Conservation (phyloP, 2,329 filamentous ascomycete genomes). For the Arthrobotrys musiformis region DNA sequence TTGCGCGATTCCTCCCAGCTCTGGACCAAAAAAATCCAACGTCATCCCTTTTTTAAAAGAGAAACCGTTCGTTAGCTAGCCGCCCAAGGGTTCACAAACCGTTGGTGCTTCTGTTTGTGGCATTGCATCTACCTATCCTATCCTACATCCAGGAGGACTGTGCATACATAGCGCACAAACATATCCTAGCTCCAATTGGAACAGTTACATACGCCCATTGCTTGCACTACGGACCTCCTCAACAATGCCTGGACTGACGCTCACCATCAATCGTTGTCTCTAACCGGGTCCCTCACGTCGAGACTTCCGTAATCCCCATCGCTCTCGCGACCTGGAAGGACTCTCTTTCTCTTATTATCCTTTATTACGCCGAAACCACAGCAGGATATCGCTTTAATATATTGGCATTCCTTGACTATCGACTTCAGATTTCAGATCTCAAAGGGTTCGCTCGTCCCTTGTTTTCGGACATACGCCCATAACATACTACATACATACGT, state of each 20-base stretch:
- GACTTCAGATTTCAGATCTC: constrained; percentile 35
- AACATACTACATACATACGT: not conserved
- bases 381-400: not conserved
- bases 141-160: constrained; percentile 4
- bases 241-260: constrained; percentile 34
- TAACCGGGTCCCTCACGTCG: constrained; percentile 25
- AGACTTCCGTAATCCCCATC: not conserved
- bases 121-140: constrained; percentile 12
- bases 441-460: constrained; percentile 10
- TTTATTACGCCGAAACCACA: not conserved
- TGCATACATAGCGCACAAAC: not conserved
- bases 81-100: constrained; percentile 36
- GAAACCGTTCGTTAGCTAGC: constrained; percentile 19
- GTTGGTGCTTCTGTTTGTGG: constrained; percentile 27
- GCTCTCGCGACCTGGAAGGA: not conserved
- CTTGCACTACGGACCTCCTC: not conserved
- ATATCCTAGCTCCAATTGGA: constrained; percentile 6
- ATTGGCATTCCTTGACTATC: constrained; percentile 47
- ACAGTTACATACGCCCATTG: not conserved
- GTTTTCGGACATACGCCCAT: not conserved
- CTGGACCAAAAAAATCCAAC: constrained; percentile 10
- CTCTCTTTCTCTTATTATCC: not conserved
- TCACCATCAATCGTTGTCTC: constrained; percentile 14
- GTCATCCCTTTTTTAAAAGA: constrained; percentile 28
- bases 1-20: constrained; percentile 31